Evolutionary conservation across 169 alveolate genomes (phyloP).

Genomic region (Perkinsus olseni): DNA sequence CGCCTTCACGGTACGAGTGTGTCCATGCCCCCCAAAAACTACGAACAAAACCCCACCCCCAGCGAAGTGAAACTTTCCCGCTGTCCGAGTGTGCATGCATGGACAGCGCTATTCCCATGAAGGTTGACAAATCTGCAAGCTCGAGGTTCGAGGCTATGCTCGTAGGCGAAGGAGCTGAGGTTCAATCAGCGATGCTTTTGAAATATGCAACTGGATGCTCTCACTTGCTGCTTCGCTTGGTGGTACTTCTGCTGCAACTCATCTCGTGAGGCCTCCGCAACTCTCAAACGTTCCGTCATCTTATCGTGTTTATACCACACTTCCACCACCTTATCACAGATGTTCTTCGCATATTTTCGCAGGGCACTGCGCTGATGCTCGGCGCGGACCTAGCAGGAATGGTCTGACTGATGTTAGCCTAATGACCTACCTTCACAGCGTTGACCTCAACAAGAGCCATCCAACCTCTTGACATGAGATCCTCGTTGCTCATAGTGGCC

Average conservation of each 20-base stretch:
- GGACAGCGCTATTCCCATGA: no score
- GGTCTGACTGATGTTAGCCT: no score
- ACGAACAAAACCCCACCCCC: no score
- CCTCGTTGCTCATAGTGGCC: neutral
- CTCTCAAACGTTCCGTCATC: neutral
- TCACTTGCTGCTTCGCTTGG: neutral
- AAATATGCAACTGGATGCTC: no score
- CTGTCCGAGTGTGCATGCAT: no score
- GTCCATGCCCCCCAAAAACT: no score
- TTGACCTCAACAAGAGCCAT: neutral
- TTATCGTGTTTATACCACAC: neutral
- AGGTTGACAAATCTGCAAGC: no score
- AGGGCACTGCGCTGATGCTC: neutral
- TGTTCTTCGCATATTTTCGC: neutral
- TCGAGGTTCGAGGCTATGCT: no score
- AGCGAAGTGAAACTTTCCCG: no score
- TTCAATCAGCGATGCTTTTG: no score
- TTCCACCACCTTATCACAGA: neutral
- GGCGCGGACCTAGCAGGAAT: neutral
- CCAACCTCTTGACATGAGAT: neutral
- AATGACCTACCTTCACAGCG: neutral
- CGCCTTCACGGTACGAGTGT: no score
- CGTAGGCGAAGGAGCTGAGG: no score
- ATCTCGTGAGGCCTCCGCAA: neutral
- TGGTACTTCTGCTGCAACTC: neutral